These are phyloP conservation scores for Erysimum cheiri DNA, from an alignment of 441 rosid genomes.

Conservation along the genomic window DNA sequence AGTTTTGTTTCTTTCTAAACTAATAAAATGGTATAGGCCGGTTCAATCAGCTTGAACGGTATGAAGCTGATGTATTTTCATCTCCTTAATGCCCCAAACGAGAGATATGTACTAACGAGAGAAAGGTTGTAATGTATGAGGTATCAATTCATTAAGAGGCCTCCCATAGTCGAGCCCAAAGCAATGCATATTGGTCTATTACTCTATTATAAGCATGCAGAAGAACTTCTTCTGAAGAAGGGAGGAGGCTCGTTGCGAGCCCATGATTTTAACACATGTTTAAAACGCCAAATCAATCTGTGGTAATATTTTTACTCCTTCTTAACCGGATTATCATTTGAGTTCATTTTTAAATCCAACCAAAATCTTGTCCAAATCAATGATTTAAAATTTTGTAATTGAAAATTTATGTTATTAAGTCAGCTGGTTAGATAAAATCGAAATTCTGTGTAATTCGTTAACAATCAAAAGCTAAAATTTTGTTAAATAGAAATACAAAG, in stretches of 20 bases:
- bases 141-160: background rate
- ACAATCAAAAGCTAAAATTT: background rate
- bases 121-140: no score
- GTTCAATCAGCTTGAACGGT: background rate
- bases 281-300: background rate
- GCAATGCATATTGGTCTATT: background rate
- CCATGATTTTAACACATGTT: no score
- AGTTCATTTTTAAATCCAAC: background rate
- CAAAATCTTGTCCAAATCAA: background rate
- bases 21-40: background rate
- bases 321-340: background rate
- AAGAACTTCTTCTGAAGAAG: no score
- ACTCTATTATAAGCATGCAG: no score
- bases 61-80: background rate
- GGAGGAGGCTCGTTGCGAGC: no score
- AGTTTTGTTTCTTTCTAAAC: background rate
- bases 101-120: background rate
- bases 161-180: background rate
- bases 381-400: background rate
- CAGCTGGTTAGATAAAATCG: background rate
- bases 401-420: background rate
- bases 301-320: background rate
- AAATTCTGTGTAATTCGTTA: background rate
- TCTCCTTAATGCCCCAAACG: background rate
- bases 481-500: background rate